Base-by-base conservation (phyloP, 331 rosid species). In the Dryas integrifolia region DNA sequence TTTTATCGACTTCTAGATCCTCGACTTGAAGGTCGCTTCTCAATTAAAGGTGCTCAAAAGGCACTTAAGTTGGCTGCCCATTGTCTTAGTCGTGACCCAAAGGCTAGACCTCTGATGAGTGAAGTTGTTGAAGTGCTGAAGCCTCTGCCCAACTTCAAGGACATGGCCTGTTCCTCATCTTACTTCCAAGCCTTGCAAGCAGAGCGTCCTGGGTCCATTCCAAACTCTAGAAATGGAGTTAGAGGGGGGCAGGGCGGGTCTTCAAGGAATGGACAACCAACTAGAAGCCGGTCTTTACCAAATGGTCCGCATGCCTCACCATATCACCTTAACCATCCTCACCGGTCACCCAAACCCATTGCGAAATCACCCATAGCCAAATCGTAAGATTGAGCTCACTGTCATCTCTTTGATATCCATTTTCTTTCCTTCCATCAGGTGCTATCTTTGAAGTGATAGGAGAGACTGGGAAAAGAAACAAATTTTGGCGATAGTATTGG, bases 21-120 rank as follows among this genome's bases (percentile, higher is more conserved):
- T 15, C 74, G 77, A 14, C 88, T 89, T 18, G 76, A 85, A 56
- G 92, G 89, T 1, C 74, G 68, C 4, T 89, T 72, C 85, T 82
- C 96, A 0, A 43, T 58, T 5, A 84, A 50, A 60, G 87, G 81
- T n/a, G 82, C 90, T 14, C 74, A 72, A 7, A 79, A 40, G 47
- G 85, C 84, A 1, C 38, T 81, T 61, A 80, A 65, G 47, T 26
- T 90, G 69, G 90, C 92, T 4, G 71, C 74, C 10, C 76, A 46
- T 2, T 90, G 92, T 68, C 61, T 86, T 24, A 43, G 62, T 53
- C 63, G 62, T 0, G 82, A 85, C 62, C 92, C 88, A 2, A 87
- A 79, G 68, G 65, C 69, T 46, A 80, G 92, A 66, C 96, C 96
- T 4, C 43, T 47, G 18, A 87, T 90, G 96, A 86, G 88, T 43